Percentiles rank a stretch among this genome's conserved stretches.
These are phyloP conservation scores for Psilocybe mexicana DNA, from an alignment of 1,284 basidiomycete species.

Conservation along the genomic window DNA sequence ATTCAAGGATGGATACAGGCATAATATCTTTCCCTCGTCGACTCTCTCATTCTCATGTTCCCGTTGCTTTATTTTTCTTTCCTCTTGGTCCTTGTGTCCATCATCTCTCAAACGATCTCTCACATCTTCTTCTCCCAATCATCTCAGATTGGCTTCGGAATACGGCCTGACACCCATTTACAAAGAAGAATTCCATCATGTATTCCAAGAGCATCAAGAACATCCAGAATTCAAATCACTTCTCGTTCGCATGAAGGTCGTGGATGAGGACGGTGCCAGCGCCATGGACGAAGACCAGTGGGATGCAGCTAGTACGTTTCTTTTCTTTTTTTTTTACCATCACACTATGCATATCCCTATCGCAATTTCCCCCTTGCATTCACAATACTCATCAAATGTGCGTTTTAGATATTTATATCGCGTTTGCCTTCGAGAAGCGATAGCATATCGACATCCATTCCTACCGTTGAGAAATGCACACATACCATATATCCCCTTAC, in stretches of 20 bases:
- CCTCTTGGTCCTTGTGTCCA: too few species aligned
- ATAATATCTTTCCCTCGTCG: too few species aligned
- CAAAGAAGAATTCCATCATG: constrained; percentile 86
- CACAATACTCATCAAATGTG: too few species aligned
- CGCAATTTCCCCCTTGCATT: neutral
- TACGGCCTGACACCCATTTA: constrained; percentile 79
- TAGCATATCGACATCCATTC: constrained; percentile 5
- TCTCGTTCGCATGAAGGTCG: constrained; percentile 86
- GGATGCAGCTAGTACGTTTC: constrained; percentile 89
- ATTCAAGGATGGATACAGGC: too few species aligned
- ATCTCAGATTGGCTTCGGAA: constrained; percentile 75
- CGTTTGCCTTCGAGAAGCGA: constrained; percentile 31
- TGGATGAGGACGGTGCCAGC: constrained; percentile 81
- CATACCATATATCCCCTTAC: neutral
- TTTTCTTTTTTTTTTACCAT: neutral
- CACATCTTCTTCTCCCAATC: constrained; percentile 7
- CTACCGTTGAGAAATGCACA: neutral
- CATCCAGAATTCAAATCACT: constrained; percentile 78
- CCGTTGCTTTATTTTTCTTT: too few species aligned
- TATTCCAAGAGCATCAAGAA: constrained; percentile 78
- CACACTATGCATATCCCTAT: neutral
- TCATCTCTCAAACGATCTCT: neutral
- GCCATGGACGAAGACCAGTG: constrained; percentile 93
- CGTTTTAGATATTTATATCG: constrained; percentile 29
- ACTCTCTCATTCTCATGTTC: too few species aligned